Conservation (phyloP, 352 stramenopile genomes). For the Phytophthora tubulina region DNA sequence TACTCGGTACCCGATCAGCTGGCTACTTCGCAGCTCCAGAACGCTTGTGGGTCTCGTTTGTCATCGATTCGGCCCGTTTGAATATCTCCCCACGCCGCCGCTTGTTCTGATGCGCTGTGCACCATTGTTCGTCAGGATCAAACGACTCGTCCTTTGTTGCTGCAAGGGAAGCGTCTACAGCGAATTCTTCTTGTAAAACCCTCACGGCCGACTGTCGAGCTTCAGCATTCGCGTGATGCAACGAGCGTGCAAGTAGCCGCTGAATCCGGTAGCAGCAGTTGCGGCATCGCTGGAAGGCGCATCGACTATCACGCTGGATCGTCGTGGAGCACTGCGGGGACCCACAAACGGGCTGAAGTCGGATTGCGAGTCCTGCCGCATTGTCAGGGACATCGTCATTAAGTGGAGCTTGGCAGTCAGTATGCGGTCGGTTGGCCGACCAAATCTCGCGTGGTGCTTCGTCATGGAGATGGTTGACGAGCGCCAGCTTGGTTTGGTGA, state of each 20-base stretch:
- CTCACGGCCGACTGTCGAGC: conserved; percentile 36
- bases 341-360: conserved; percentile 41
- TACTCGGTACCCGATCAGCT: conserved; percentile 17
- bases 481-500: conserved; percentile 63
- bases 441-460: conserved; percentile 60
- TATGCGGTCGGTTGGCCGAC: conserved; percentile 54
- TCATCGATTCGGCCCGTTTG: conserved; percentile 7
- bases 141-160: conserved; percentile 2
- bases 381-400: conserved; percentile 3
- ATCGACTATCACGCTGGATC: conserved; percentile 53
- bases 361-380: background rate
- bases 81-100: conserved; percentile 38
- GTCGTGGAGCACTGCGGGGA: conserved; percentile 44
- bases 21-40: background rate
- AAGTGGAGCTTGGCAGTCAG: conserved; percentile 11
- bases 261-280: conserved; percentile 80
- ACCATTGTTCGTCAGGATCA: conserved; percentile 28
- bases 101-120: conserved; percentile 55
- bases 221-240: conserved; percentile 33
- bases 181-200: conserved; percentile 33
- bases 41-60: background rate
- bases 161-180: conserved; percentile 6
- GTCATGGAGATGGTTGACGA: conserved; percentile 55
- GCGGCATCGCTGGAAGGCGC: conserved; percentile 60
- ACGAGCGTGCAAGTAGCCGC: conserved; percentile 44